Conservation (phyloP, 768 basidiomycete species). For the Suillus subalutaceus region DNA sequence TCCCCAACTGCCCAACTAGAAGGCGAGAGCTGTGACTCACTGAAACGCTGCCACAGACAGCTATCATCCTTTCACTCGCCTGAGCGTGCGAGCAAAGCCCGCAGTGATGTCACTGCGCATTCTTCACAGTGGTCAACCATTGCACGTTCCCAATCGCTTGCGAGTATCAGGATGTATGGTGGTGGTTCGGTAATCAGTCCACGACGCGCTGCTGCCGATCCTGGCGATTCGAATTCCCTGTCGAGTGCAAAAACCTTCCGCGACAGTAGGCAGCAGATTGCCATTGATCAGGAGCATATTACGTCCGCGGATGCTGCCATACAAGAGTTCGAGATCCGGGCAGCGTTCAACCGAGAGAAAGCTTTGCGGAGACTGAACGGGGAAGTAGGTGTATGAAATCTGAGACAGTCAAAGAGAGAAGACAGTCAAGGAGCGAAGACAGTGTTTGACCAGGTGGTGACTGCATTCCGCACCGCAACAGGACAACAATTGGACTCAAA, state of each 20-base stretch:
- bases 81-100: constrained; percentile 22
- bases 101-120: constrained; percentile 32
- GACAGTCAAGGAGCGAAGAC: constrained; percentile 17
- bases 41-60: constrained; percentile 17
- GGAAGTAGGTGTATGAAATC: neutral
- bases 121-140: constrained; percentile 36
- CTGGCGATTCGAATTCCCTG: constrained; percentile 4
- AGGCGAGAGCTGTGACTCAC: constrained; percentile 10
- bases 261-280: neutral
- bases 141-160: constrained; percentile 17
- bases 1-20: constrained; percentile 1
- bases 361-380: neutral
- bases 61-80: constrained; percentile 19
- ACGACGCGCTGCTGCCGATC: constrained; percentile 1
- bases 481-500: neutral
- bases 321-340: neutral
- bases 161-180: constrained; percentile 29
- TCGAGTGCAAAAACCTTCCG: constrained; percentile 8
- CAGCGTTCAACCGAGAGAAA: constrained; percentile 1
- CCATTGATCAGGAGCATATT: constrained; percentile 28
- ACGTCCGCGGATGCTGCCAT: constrained; percentile 33
- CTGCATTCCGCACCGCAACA: neutral
- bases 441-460: neutral
- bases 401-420: constrained; percentile 20
- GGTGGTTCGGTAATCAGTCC: constrained; percentile 15